phyloP scores from a whole-genome alignment of 805 yeast genomes.

The Spencermartinsiella europaea region DNA sequence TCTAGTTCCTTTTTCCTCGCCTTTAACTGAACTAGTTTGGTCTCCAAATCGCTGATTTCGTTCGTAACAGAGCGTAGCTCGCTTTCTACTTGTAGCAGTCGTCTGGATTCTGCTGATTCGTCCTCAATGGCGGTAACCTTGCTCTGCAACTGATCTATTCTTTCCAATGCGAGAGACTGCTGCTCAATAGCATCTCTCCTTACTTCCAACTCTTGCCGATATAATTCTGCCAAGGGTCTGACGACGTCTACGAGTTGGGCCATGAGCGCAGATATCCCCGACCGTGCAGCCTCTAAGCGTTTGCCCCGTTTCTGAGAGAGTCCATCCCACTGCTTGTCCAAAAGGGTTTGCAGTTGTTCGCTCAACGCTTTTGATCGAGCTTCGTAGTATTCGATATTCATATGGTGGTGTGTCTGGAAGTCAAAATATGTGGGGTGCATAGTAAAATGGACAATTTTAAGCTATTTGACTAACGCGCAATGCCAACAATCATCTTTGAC shows the following conservation, averaged over 20 bases:
- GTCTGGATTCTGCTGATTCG: constrained; percentile 1
- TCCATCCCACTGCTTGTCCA: constrained; percentile 21
- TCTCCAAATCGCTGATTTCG: constrained; percentile 19
- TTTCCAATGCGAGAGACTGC: constrained; percentile 2
- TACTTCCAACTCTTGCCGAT: constrained; percentile 5
- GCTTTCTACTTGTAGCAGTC: constrained; percentile 11
- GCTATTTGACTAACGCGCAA: too few relatives aligned
- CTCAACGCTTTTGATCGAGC: neutral
- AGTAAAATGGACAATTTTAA: too few relatives aligned
- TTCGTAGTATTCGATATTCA: neutral
- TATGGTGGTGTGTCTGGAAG: too few relatives aligned
- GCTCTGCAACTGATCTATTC: constrained; percentile 5
- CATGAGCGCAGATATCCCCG: constrained; percentile 16
- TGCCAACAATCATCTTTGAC: too few relatives aligned
- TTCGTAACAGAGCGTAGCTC: constrained; percentile 11
- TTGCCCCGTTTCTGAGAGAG: constrained; percentile 12
- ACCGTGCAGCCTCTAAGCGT: constrained; percentile 11
- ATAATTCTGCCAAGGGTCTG: constrained; percentile 10
- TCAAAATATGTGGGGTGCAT: too few relatives aligned
- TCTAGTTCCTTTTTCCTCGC: constrained; percentile 10
- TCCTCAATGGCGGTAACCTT: neutral
- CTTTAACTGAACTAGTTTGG: constrained; percentile 11
- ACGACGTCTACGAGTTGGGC: constrained; percentile 11
- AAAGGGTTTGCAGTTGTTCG: constrained; percentile 12
- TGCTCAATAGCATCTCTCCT: constrained; percentile 10